Conservation (phyloP, 768 basidiomycete genomes). For the Tricholoma bakamatsutake region DNA sequence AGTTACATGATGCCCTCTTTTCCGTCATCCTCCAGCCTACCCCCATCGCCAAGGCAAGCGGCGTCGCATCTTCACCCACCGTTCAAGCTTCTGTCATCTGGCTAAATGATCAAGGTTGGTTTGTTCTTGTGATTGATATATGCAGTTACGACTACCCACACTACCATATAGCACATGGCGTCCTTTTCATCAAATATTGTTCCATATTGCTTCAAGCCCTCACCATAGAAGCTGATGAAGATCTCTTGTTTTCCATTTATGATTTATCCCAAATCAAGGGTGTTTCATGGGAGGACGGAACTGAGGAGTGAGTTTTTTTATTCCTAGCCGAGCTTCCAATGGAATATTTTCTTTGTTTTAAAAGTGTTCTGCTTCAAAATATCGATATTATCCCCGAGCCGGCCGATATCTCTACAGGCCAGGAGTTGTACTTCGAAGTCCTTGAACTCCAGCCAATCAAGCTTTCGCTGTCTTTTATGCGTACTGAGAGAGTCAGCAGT, state of each 20-base stretch:
- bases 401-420: constrained; percentile 54
- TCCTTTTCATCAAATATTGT: constrained; percentile 96
- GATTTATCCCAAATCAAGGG: constrained; percentile 90
- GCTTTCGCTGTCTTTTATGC: constrained; percentile 92
- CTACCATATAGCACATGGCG: constrained; percentile 75
- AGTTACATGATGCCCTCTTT: constrained; percentile 92
- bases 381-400: constrained; percentile 69
- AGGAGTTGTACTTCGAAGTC: constrained; percentile 91
- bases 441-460: constrained; percentile 93
- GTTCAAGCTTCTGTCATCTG: constrained; percentile 85
- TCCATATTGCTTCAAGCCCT: constrained; percentile 90
- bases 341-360: constrained; percentile 6
- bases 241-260: constrained; percentile 86
- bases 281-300: constrained; percentile 79
- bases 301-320: constrained; percentile 57
- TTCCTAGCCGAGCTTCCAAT: neutral
- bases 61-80: constrained; percentile 80
- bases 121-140: neutral
- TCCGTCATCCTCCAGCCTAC: constrained; percentile 95
- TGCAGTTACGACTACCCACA: neutral
- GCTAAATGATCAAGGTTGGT: constrained; percentile 86
- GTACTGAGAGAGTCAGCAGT: constrained; percentile 87
- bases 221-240: constrained; percentile 96
- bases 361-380: constrained; percentile 67
- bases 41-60: constrained; percentile 68